Evolutionary conservation across 2,329 filamentous ascomycete genomes (phyloP).

Genomic region (Rhytidhysteron rufulum): DNA sequence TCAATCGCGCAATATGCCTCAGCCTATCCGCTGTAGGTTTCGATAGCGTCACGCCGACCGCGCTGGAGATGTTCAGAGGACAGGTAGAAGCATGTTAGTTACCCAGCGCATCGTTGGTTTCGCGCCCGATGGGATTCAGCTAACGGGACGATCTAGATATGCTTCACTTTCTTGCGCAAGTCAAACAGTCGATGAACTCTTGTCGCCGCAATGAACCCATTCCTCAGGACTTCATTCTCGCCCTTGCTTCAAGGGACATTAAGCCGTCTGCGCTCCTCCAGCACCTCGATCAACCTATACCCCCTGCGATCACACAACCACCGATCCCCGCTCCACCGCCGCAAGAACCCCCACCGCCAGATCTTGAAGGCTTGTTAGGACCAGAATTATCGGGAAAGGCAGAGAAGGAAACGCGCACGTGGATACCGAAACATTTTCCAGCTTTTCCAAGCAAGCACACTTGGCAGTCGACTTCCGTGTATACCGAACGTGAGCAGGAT

Average conservation of each 20-base stretch:
- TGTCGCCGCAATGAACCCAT: slow-evolving; percentile 54
- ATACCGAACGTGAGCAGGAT: slow-evolving; percentile 56
- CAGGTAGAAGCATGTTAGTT: slow-evolving; percentile 57
- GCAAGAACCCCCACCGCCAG: slow-evolving; percentile 36
- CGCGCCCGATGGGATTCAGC: neutral
- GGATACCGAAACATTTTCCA: slow-evolving; percentile 60
- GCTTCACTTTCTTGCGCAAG: slow-evolving; percentile 50
- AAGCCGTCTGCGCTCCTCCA: slow-evolving; percentile 37
- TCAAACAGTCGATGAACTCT: slow-evolving; percentile 56
- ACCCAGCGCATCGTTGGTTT: neutral
- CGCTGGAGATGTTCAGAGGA: slow-evolving; percentile 53
- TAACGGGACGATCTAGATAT: slow-evolving; percentile 44
- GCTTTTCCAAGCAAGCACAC: slow-evolving; percentile 62
- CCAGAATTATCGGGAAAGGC: slow-evolving; percentile 47
- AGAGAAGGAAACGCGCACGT: slow-evolving; percentile 45
- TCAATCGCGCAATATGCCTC: slow-evolving; percentile 53
- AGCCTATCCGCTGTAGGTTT: slow-evolving; percentile 52
- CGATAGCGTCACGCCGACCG: slow-evolving; percentile 51
- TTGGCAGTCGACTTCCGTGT: slow-evolving; percentile 58
- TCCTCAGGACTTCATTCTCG: slow-evolving; percentile 56
- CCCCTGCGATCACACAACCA: slow-evolving; percentile 35
- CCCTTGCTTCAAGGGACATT: slow-evolving; percentile 42
- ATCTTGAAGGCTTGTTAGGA: slow-evolving; percentile 49
- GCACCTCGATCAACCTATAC: slow-evolving; percentile 39
- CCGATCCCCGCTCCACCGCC: slow-evolving; percentile 39